phyloP scores from a whole-genome alignment of 1,284 basidiomycete genomes.

The Chalciporus sp. region DNA sequence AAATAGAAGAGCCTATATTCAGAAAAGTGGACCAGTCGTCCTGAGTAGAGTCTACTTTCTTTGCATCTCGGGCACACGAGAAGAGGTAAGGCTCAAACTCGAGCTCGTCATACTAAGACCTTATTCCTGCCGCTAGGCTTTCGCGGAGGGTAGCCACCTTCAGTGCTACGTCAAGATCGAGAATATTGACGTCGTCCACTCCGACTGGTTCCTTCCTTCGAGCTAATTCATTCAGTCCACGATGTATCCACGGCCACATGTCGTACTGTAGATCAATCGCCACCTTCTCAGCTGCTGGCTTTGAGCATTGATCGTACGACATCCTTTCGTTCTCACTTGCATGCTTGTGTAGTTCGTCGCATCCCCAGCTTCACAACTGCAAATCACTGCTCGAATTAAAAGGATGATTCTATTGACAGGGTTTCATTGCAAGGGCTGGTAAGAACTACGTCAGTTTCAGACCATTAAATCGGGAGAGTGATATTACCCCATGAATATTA shows the following conservation, averaged over 20 bases:
- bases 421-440: too few species aligned
- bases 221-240: constrained; percentile 24
- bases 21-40: too few species aligned
- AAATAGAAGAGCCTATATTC: too few species aligned
- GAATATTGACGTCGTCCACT: constrained; percentile 14
- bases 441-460: too few species aligned
- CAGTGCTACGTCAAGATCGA: constrained; percentile 19
- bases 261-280: constrained; percentile 20
- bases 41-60: too few species aligned
- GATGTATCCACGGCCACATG: constrained; percentile 23
- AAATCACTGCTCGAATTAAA: constrained; percentile 23
- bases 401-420: neutral
- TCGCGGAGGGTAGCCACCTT: constrained; percentile 28
- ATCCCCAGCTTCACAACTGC: constrained; percentile 26
- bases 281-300: constrained; percentile 22
- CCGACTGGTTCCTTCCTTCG: constrained; percentile 21
- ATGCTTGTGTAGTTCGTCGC: constrained; percentile 9
- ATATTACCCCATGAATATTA: constrained; percentile 21
- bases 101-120: too few species aligned
- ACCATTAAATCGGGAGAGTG: too few species aligned
- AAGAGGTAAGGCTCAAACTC: too few species aligned
- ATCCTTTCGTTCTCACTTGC: too few species aligned
- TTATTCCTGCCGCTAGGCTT: too few species aligned
- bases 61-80: too few species aligned
- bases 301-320: constrained; percentile 15